Base-by-base conservation (phyloP, 306 rosid genomes). In the Quercus robur region DNA sequence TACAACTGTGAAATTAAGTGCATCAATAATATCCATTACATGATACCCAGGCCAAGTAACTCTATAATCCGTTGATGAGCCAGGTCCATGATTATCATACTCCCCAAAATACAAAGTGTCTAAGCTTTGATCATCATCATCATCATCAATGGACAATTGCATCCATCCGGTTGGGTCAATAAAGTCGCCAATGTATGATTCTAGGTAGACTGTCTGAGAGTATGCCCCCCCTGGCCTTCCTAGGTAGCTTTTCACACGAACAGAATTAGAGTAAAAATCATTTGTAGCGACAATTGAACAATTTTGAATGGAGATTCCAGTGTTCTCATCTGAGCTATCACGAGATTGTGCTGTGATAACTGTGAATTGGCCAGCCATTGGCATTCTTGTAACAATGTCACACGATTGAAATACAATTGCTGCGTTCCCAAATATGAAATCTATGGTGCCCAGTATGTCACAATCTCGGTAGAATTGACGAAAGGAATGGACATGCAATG, bases 391-490 rank as follows among this genome's bases (percentile, higher is more conserved):
- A 13, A 89, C 78, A 31, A 89, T 86, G 78, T 87, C 76, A 56
- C 87, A 84, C 12, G 76, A 89, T 30, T 93, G 97, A 31, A 93
- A 72, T 5, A 93, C 84, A 55, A 78, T 97, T 0, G 91, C 97
- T 5, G 97, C 97, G 56, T 93, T 93, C 0, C 97, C 97, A 78
- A 88, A 93, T 76, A 93, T 87, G 85, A 3, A 93, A 76, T 93
- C 97, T 64, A 93, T 81, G 82, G 94, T 93, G 8, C 97, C 97
- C 35, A n/a, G 84, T 18, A 93, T 89, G 82, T 91, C 83, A 59
- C 97, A 91, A n/a, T 93, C 97, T 54, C 97, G 73, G 49, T 90
- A 93, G 88, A 93, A 93, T 26, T 93, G 97, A 33, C 97, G 82
- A 64, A 93, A 89, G 6, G 97, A 91, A 77, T 93, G 97, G 13